Conservation (phyloP, 129 eudicot species). For the Lonicera japonica region DNA sequence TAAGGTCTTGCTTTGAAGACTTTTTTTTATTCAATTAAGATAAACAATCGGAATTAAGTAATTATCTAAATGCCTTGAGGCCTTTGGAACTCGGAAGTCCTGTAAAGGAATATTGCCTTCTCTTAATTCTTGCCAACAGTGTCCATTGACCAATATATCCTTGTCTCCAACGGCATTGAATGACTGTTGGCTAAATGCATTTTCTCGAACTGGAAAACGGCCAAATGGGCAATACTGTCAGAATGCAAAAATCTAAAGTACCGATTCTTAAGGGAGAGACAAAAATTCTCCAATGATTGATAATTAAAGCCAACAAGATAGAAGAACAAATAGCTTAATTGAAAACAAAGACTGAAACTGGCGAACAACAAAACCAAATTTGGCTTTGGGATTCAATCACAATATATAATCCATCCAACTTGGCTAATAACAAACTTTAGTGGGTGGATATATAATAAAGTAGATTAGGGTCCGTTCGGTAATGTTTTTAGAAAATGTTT, state of each 20-base stretch:
- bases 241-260: neutral
- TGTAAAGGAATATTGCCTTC: neutral
- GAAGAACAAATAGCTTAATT: neutral
- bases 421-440: conserved; percentile 1
- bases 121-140: neutral
- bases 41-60: neutral
- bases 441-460: neutral
- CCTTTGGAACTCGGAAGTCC: neutral
- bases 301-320: neutral
- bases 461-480: neutral
- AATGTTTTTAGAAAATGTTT: neutral
- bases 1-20: neutral
- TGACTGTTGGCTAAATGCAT: neutral
- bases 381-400: neutral
- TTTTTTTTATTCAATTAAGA: neutral
- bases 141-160: neutral
- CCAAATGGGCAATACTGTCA: neutral
- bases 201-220: neutral
- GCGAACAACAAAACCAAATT: neutral
- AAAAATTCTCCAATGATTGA: conserved; percentile 8
- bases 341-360: neutral
- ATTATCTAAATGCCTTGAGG: neutral
- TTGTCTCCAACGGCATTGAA: neutral
- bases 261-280: conserved; percentile 3
- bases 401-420: neutral